These are phyloP conservation scores for Takashimella tepidaria DNA, from an alignment of 1,284 basidiomycete species.

Conservation along the genomic window DNA sequence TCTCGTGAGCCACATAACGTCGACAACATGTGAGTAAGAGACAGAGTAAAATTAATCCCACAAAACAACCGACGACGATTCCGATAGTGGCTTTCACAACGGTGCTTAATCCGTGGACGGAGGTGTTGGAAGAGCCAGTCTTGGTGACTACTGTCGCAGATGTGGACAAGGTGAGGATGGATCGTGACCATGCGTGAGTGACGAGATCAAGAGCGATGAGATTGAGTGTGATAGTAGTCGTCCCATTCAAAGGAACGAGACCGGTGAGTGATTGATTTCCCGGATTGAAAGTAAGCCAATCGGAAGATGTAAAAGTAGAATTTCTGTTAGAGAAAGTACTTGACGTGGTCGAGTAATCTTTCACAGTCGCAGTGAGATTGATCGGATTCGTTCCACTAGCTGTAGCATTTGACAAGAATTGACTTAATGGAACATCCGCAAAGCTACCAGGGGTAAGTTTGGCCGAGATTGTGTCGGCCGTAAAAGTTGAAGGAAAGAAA, in stretches of 20 bases:
- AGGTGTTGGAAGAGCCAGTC: slow-evolving; percentile 44
- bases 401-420: slow-evolving; percentile 54
- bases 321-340: not conserved
- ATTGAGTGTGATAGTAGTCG: slow-evolving; percentile 24
- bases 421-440: slow-evolving; percentile 53
- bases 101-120: slow-evolving; percentile 52
- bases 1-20: slow-evolving; percentile 53
- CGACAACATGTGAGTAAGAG: slow-evolving; percentile 54
- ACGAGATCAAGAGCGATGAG: slow-evolving; percentile 20
- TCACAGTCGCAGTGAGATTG: slow-evolving; percentile 14
- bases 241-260: slow-evolving; percentile 20
- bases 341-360: not conserved
- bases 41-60: slow-evolving; percentile 56
- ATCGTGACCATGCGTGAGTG: slow-evolving; percentile 66
- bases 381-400: slow-evolving; percentile 2
- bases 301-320: not conserved
- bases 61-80: slow-evolving; percentile 60
- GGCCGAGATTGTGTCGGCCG: slow-evolving; percentile 54
- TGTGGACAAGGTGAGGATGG: slow-evolving; percentile 56
- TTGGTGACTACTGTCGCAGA: slow-evolving; percentile 42
- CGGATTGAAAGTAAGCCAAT: slow-evolving; percentile 57
- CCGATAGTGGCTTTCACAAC: slow-evolving; percentile 54
- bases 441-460: slow-evolving; percentile 51
- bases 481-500: slow-evolving; percentile 66
- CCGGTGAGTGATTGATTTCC: slow-evolving; percentile 52